Conservation (phyloP, 1,284 basidiomycete genomes). For the Pyrrhoderma lamaoense region DNA sequence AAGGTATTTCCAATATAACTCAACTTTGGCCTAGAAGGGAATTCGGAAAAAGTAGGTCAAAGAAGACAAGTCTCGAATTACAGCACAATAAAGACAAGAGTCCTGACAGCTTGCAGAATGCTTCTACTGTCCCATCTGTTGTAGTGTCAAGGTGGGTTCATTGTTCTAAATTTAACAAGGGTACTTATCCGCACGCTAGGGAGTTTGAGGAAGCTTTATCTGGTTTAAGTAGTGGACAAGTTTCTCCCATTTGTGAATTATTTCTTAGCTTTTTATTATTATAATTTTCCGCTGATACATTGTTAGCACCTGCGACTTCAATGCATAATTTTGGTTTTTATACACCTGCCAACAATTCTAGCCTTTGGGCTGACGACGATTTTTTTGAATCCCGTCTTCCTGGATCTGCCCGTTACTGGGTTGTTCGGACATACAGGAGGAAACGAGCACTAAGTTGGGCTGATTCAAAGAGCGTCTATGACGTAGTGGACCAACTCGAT, state of each 20-base stretch:
- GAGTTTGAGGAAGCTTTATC: slow-evolving; percentile 44
- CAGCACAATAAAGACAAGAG: slow-evolving; percentile 21
- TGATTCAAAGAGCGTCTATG: slow-evolving; percentile 40
- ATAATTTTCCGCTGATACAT: neutral
- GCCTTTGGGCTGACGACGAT: slow-evolving; percentile 33
- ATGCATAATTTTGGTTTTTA: slow-evolving; percentile 15
- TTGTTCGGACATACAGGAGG: slow-evolving; percentile 24
- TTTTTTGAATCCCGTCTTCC: slow-evolving; percentile 36
- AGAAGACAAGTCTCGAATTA: slow-evolving; percentile 34
- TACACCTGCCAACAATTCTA: slow-evolving; percentile 34
- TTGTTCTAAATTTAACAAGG: neutral
- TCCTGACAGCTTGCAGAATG: slow-evolving; percentile 21
- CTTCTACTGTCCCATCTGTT: slow-evolving; percentile 27
- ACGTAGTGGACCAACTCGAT: slow-evolving; percentile 23
- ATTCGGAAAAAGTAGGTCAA: slow-evolving; percentile 23
- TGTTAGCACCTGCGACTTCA: slow-evolving; percentile 13
- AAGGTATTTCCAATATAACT: neutral
- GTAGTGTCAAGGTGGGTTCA: slow-evolving; percentile 29
- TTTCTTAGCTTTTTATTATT: neutral
- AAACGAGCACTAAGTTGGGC: slow-evolving; percentile 45
- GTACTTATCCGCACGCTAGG: slow-evolving; percentile 18
- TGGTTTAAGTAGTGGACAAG: slow-evolving; percentile 61
- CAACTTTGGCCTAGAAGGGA: slow-evolving; percentile 21
- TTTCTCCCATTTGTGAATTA: slow-evolving; percentile 55
- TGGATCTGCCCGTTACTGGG: slow-evolving; percentile 41